Conservation (phyloP, 306 rosid species). For the Calophaca sinica region DNA sequence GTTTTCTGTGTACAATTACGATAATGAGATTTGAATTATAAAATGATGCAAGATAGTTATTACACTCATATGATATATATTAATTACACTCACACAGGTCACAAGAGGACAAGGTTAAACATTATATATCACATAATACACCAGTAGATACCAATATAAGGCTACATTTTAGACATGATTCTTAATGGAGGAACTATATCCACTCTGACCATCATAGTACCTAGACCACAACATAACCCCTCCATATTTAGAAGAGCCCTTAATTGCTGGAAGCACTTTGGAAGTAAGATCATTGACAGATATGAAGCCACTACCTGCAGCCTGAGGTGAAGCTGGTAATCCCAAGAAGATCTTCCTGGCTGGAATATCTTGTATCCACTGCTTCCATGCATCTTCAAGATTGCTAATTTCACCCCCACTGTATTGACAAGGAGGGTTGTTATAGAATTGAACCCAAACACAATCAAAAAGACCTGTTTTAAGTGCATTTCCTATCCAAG, state of each 20-base stretch:
- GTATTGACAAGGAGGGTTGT: conserved; percentile 57
- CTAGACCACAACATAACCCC: conserved; percentile 57
- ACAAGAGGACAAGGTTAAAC: not conserved
- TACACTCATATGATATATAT: no score
- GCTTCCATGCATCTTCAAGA: conserved; percentile 54
- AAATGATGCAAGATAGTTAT: no score
- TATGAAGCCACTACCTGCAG: conserved; percentile 54
- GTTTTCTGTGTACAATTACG: no score
- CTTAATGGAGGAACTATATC: conserved; percentile 51
- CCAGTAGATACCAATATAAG: not conserved
- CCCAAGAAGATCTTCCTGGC: conserved; percentile 54
- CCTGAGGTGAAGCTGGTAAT: conserved; percentile 50
- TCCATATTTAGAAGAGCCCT: conserved; percentile 49
- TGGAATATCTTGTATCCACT: conserved; percentile 46
- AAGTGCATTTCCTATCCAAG: conserved; percentile 52
- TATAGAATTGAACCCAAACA: conserved; percentile 58
- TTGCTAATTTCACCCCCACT: conserved; percentile 26
- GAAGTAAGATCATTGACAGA: conserved; percentile 49
- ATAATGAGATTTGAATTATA: no score
- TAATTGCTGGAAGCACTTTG: conserved; percentile 53
- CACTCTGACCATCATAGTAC: conserved; percentile 48
- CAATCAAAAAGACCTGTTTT: conserved; percentile 50
- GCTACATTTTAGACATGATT: conserved; percentile 35
- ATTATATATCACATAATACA: conserved; percentile 13
- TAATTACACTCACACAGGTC: not conserved